Percentiles rank a stretch among this genome's conserved stretches.
These are phyloP conservation scores for Aaosphaeria arxii DNA, from an alignment of 2,329 filamentous ascomycete genomes.

Conservation along the genomic window DNA sequence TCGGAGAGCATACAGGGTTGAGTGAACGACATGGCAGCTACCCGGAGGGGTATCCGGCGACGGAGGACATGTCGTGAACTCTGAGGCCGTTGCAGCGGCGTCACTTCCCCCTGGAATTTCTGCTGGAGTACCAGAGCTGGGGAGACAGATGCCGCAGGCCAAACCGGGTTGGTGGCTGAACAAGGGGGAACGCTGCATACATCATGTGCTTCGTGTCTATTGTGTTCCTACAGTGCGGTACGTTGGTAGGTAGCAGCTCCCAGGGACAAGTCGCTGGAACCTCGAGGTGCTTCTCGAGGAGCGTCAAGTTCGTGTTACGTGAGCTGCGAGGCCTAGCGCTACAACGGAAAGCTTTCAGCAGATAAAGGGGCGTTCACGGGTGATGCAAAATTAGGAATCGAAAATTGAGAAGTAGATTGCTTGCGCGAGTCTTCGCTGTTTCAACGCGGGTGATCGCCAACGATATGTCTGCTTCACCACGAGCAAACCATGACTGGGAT, in stretches of 20 bases:
- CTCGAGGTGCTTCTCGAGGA: background rate
- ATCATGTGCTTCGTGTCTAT: background rate
- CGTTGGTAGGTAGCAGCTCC: too few relatives aligned
- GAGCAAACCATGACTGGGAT: conserved; percentile 1
- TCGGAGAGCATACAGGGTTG: conserved; percentile 15
- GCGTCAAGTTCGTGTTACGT: background rate
- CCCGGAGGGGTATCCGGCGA: conserved; percentile 22
- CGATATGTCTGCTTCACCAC: conserved; percentile 12
- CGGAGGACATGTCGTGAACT: conserved; percentile 19
- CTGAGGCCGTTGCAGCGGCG: conserved; percentile 26
- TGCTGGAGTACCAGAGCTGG: conserved; percentile 23
- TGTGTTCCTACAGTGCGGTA: too few relatives aligned
- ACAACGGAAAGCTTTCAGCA: conserved; percentile 21
- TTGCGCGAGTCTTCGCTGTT: conserved; percentile 2
- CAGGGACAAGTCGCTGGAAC: background rate
- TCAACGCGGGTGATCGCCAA: conserved; percentile 21
- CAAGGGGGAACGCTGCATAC: conserved; percentile 14
- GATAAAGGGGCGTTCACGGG: conserved; percentile 19
- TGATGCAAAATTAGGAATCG: conserved; percentile 21
- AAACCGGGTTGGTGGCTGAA: conserved; percentile 33
- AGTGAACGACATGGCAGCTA: conserved; percentile 12
- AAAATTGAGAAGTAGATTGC: background rate
- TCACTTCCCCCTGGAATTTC: conserved; percentile 12
- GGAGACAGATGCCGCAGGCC: conserved; percentile 30
- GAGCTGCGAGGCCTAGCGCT: conserved; percentile 15